Evolutionary conservation across 2,329 filamentous ascomycete genomes (phyloP).

Genomic region (Fusarium sp.): DNA sequence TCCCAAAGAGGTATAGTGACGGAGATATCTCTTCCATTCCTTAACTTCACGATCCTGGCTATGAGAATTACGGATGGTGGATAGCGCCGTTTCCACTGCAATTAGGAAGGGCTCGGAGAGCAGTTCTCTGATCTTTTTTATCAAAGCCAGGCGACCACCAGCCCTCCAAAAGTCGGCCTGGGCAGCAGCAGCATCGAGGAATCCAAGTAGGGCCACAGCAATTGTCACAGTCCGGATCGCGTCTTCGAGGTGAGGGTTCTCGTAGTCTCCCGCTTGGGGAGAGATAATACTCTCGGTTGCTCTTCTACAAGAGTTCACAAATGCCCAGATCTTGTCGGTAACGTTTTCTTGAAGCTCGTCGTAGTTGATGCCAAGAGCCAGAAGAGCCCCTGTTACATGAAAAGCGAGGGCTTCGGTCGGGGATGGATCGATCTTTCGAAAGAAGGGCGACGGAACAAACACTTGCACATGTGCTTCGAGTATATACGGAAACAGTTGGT

Average conservation of each 20-base stretch:
- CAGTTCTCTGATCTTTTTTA: constrained; percentile 75
- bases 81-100: constrained; percentile 87
- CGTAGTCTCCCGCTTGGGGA: constrained; percentile 63
- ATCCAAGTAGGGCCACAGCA: constrained; percentile 86
- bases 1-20: constrained; percentile 81
- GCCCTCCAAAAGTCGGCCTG: constrained; percentile 84
- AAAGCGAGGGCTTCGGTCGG: constrained; percentile 87
- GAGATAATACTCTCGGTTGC: constrained; percentile 65
- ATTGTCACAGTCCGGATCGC: constrained; percentile 77
- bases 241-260: constrained; percentile 69
- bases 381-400: constrained; percentile 79
- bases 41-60: constrained; percentile 71
- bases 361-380: constrained; percentile 82
- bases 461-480: constrained; percentile 83
- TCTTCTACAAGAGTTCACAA: constrained; percentile 74
- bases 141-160: constrained; percentile 75
- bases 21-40: constrained; percentile 88
- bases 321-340: constrained; percentile 72
- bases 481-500: constrained; percentile 83
- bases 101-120: constrained; percentile 87
- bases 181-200: constrained; percentile 82
- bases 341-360: constrained; percentile 72
- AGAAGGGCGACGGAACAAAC: constrained; percentile 81
- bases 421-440: constrained; percentile 83
- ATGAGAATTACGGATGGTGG: constrained; percentile 84